Conservation (phyloP, 805 yeast genomes). For the Lachancea lanzarotensis region DNA sequence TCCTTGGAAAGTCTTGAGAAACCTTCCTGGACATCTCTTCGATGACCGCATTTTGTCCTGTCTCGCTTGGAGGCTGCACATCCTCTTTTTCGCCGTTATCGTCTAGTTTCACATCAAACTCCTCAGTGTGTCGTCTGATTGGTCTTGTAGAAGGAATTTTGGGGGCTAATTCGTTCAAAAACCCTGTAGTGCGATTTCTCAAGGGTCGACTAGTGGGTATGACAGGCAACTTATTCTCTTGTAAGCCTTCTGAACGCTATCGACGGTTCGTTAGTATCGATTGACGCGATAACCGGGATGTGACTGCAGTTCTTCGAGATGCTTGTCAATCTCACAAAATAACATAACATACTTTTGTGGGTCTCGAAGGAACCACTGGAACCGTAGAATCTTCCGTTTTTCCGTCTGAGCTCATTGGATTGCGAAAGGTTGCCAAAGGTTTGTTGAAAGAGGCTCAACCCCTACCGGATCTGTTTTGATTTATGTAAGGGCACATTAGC, state of each 20-base stretch:
- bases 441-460: too few relatives aligned
- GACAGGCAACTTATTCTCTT: slow-evolving; percentile 9
- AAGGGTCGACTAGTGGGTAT: slow-evolving; percentile 19
- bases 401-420: background rate
- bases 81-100: slow-evolving; percentile 12
- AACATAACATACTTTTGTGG: background rate
- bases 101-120: slow-evolving; percentile 9
- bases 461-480: too few relatives aligned
- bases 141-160: slow-evolving; percentile 10
- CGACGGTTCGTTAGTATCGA: background rate
- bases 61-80: background rate
- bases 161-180: slow-evolving; percentile 7
- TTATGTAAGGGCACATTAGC: background rate
- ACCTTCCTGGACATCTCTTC: background rate
- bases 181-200: slow-evolving; percentile 3
- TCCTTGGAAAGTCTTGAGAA: background rate
- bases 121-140: slow-evolving; percentile 11
- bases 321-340: background rate
- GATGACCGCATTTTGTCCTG: background rate
- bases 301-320: too few relatives aligned
- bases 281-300: background rate
- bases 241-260: background rate
- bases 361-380: background rate
- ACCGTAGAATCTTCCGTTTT: background rate
- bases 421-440: background rate